Conservation (phyloP, 257 asterid species). For the Hygrophila difformis region DNA sequence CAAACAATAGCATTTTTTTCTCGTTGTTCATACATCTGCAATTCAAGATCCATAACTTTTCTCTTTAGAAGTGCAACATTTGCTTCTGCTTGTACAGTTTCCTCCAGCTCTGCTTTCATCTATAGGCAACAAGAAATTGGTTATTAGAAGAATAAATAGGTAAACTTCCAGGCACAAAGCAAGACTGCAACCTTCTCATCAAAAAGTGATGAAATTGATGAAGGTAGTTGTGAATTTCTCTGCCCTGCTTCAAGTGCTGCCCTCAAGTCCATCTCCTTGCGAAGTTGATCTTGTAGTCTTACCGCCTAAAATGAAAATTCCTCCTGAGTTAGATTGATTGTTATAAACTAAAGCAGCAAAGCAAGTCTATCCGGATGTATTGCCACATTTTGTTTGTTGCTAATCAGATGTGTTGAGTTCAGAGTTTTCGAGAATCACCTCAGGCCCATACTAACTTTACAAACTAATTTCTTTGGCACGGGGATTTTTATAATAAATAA, state of each 20-base stretch:
- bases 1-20: slow-evolving; percentile 45
- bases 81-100: slow-evolving; percentile 52
- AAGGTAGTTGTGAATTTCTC: slow-evolving; percentile 35
- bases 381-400: too few species aligned
- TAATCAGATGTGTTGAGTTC: too few species aligned
- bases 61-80: slow-evolving; percentile 44
- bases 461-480: too few species aligned
- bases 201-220: slow-evolving; percentile 32
- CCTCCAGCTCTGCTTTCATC: slow-evolving; percentile 58
- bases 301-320: slow-evolving; percentile 47
- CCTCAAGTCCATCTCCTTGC: slow-evolving; percentile 70
- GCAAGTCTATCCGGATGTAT: too few species aligned
- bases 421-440: too few species aligned
- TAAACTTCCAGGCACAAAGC: not conserved
- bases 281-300: slow-evolving; percentile 62
- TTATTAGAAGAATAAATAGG: not conserved
- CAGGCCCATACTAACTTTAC: too few species aligned
- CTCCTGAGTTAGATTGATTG: not conserved
- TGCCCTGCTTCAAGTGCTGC: slow-evolving; percentile 63
- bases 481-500: too few species aligned
- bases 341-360: too few species aligned
- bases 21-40: slow-evolving; percentile 49
- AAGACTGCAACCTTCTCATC: slow-evolving; percentile 51
- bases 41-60: slow-evolving; percentile 58
- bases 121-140: slow-evolving; percentile 14